Conservation (phyloP, 371 early-diverging fungal genomes). For the Sporodiniella umbellata region DNA sequence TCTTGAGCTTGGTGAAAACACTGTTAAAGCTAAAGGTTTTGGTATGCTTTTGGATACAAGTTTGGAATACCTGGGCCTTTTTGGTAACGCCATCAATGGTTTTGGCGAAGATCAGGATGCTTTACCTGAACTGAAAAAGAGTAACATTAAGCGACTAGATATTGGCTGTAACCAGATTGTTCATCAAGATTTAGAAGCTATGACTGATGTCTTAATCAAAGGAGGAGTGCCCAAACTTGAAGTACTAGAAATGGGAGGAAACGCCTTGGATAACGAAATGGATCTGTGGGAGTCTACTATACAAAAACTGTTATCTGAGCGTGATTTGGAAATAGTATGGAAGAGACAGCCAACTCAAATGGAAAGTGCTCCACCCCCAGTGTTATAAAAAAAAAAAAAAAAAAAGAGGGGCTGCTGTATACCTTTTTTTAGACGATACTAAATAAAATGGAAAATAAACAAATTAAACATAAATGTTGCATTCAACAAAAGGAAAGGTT, state of each 20-base stretch:
- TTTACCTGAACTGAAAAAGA: constrained; percentile 28
- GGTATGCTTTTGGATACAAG: constrained; percentile 31
- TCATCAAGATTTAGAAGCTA: constrained; percentile 40
- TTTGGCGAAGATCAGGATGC: constrained; percentile 36
- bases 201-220: constrained; percentile 42
- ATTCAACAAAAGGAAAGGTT: too few species aligned
- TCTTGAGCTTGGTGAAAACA: constrained; percentile 53
- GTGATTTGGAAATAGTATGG: constrained; percentile 26
- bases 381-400: too few species aligned
- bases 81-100: constrained; percentile 44
- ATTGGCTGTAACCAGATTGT: constrained; percentile 55
- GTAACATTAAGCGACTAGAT: constrained; percentile 40
- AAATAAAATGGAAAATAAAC: too few species aligned
- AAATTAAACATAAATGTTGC: too few species aligned
- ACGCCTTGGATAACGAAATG: constrained; percentile 42
- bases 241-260: constrained; percentile 59
- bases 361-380: constrained; percentile 15
- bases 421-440: too few species aligned
- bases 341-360: constrained; percentile 29
- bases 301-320: constrained; percentile 20
- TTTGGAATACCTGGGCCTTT: constrained; percentile 48
- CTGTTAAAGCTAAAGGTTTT: constrained; percentile 41
- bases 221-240: constrained; percentile 43
- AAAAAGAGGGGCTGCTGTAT: too few species aligned
- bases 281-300: constrained; percentile 47